Evolutionary conservation across 1,284 basidiomycete species (phyloP).

Genomic region (Trametes pubescens): DNA sequence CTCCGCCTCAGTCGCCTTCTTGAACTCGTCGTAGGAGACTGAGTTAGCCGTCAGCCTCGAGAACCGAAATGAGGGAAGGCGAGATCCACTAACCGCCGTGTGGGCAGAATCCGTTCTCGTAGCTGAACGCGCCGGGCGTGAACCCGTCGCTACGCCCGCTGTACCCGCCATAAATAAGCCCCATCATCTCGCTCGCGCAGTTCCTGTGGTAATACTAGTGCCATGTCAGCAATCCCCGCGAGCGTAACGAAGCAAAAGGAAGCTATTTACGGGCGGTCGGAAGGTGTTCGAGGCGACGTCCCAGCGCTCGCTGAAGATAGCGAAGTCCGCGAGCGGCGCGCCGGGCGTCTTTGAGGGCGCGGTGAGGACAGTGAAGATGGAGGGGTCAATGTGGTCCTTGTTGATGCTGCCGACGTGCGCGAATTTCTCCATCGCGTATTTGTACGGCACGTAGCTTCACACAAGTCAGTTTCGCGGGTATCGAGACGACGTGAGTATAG

Average conservation of each 20-base stretch:
- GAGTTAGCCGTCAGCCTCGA: background rate
- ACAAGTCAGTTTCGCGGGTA: background rate
- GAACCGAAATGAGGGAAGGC: background rate
- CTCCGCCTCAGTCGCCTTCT: conserved; percentile 59
- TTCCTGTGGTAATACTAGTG: conserved; percentile 71
- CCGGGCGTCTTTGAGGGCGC: conserved; percentile 66
- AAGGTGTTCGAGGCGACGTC: conserved; percentile 62
- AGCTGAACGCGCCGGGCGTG: conserved; percentile 64
- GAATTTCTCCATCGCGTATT: conserved; percentile 75
- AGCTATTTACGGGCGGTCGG: conserved; percentile 47
- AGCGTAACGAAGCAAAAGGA: background rate
- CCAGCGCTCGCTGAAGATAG: conserved; percentile 71
- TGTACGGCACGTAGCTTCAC: conserved; percentile 73
- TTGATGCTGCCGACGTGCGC: conserved; percentile 70
- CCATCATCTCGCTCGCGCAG: conserved; percentile 67
- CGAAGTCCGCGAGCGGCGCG: conserved; percentile 67
- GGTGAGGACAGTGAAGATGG: conserved; percentile 71
- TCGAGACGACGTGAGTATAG: background rate
- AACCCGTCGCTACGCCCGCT: conserved; percentile 69
- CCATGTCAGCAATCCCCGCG: background rate
- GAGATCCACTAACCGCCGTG: conserved; percentile 55
- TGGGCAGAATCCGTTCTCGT: conserved; percentile 68
- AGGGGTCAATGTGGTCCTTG: conserved; percentile 71
- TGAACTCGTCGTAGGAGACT: conserved; percentile 67
- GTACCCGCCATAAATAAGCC: conserved; percentile 64